Conservation (phyloP, 768 basidiomycete species). For the Trametes cubensis region DNA sequence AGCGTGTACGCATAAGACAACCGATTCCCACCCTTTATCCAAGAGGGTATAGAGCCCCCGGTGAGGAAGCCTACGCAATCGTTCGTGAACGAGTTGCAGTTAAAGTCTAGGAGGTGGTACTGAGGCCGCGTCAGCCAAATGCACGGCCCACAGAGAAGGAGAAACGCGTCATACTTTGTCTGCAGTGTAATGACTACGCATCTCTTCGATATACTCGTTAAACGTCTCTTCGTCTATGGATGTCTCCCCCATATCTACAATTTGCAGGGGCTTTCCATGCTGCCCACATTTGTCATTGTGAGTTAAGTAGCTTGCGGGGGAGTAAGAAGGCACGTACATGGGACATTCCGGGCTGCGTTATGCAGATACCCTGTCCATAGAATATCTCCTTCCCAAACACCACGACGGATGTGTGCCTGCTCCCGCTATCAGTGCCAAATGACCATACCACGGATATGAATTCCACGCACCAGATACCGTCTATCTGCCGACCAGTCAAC, state of each 20-base stretch:
- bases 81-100: slow-evolving; percentile 94
- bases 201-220: slow-evolving; percentile 75
- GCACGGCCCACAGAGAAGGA: background rate
- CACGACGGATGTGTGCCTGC: slow-evolving; percentile 92
- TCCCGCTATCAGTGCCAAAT: background rate
- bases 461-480: slow-evolving; percentile 83
- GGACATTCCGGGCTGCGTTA: slow-evolving; percentile 74
- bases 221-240: slow-evolving; percentile 84
- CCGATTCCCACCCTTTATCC: slow-evolving; percentile 69
- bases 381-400: slow-evolving; percentile 85
- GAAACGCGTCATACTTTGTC: slow-evolving; percentile 65
- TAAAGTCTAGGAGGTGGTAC: slow-evolving; percentile 95
- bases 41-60: slow-evolving; percentile 76
- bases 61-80: slow-evolving; percentile 88
- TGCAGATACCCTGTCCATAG: slow-evolving; percentile 85
- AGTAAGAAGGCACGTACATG: slow-evolving; percentile 55
- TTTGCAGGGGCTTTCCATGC: slow-evolving; percentile 75
- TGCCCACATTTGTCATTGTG: slow-evolving; percentile 32
- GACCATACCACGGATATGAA: background rate
- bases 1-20: background rate
- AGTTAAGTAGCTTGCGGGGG: background rate
- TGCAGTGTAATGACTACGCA: slow-evolving; percentile 82
- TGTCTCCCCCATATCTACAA: slow-evolving; percentile 78
- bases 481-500: slow-evolving; percentile 86
- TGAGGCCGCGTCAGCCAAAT: slow-evolving; percentile 34